Evolutionary conservation across 768 basidiomycete species (phyloP), one percentile per base, ranked within the genome.

Genomic region (Macrocybe gigantea): DNA sequence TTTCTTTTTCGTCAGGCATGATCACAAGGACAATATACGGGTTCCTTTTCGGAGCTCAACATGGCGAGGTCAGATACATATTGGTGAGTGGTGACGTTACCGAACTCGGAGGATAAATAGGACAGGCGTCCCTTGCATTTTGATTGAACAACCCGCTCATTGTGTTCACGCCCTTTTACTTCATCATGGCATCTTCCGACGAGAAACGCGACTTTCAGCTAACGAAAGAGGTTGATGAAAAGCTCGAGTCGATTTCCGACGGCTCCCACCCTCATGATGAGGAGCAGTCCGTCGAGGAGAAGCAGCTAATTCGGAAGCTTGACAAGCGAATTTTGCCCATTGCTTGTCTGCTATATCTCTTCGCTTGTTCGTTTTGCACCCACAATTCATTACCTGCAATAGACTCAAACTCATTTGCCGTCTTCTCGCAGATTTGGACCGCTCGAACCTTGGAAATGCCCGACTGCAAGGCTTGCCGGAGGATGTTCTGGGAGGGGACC

Each of bases 391-490:
- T 22, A 2, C 2, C 22, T n/a, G 33, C 48, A 35, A 11, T 13
- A 46, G 33, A 42, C 30, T 38, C 34, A 45, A 22, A 5, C 38
- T 36, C 47, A n/a, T 49, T 46, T 41, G 10, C 38, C 6, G 48
- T 9, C 22, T 22, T 22, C 22, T 22, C 22, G 22, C 51, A 77
- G 77, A 82, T 60, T 70, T 92, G 43, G 88, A 91, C 61, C 78
- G 89, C 46, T 81, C 83, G 0, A 89, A 89, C 59, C 59, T 89
- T 37, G 88, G 88, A 11, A 90, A 91, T 59, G 88, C 88, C 41
- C 76, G 87, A 44, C 67, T 89, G 35, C 85, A 85, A 64, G 82
- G 85, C 8, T 64, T 91, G 9, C 75, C 82, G 3, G 60, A 77
- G 35, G 84, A 89, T 50, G 65, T 70, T 9, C 77, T 90, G 9